Base-by-base conservation (phyloP, 2,329 filamentous ascomycete genomes). In the Magnaporthales sp. region DNA sequence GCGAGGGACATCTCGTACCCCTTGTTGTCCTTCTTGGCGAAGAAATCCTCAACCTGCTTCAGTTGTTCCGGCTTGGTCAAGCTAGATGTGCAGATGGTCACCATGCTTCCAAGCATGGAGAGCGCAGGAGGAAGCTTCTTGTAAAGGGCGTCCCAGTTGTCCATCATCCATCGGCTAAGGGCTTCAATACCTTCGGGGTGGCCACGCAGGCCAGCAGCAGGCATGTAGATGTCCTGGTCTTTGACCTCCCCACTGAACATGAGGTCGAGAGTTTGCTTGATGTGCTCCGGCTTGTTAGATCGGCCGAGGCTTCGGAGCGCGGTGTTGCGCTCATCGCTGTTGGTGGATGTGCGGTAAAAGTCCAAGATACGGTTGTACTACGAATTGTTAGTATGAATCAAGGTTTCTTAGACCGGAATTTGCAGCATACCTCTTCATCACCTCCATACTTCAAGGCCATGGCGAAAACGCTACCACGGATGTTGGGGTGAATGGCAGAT, bases 221-320 rank as follows among this genome's bases (percentile, higher is more conserved):
- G 93, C 75, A 97, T 88, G 80, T 97, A 97, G 70, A 97, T 89
- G 77, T 98, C 94, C 77, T 97, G 94, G 70, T 91, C 92, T 82
- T 96, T 96, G 78, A 97, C 90, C 71, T 96, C 90, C 69, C 89
- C 87, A 75, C 88, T 87, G 67, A 93, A 84, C 32, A 93, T 84
- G 69, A 97, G 82, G 31, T 82, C 85, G 15, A 98, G 84, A 3
- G 93, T 94, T 69, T 87, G 87, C 80, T 95, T 81, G 76, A 97
- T 94, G 63, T 97, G 86, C 70, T 89, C 87, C 1, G 91, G 89
- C 67, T 91, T 84, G 75, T 89, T 89, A 62, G 92, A 88, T 64
- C 92, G 88, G 64, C 94, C 94, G 26, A 98, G 84, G 32, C 86
- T 87, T 72, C 93, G 91, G 68, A 98, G 86, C 1, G 93, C 93